Evolutionary conservation across 352 stramenopile genomes (phyloP).

Genomic region (Blastocystis sp.): DNA sequence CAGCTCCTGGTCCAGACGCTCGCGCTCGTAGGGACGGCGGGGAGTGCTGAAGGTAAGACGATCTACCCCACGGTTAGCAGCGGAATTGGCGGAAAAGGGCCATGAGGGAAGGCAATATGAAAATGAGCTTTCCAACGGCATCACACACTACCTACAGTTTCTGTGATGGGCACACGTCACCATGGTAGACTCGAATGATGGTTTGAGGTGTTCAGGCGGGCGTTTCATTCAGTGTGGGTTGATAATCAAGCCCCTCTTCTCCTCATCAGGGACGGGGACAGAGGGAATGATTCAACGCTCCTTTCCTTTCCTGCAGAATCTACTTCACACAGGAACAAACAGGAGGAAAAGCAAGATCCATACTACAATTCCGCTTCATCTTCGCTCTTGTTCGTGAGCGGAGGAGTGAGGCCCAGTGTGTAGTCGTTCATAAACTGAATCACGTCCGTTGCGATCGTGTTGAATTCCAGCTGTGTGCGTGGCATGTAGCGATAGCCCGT

Average conservation of each 20-base stretch:
- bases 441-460: conserved; percentile 7
- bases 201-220: background rate
- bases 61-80: background rate
- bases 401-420: conserved; percentile 28
- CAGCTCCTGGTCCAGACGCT: no score
- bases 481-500: conserved; percentile 49
- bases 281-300: no score
- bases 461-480: background rate
- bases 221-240: conserved; percentile 52
- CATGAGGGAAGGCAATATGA: background rate
- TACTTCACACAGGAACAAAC: conserved; percentile 24
- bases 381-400: background rate
- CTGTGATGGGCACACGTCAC: conserved; percentile 68
- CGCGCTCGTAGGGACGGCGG: background rate
- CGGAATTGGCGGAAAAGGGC: background rate
- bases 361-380: conserved; percentile 45
- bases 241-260: conserved; percentile 7
- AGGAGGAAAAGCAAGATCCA: background rate
- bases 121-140: background rate
- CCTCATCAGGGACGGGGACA: background rate
- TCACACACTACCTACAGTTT: conserved; percentile 43
- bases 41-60: background rate
- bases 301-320: no score
- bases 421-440: conserved; percentile 62
- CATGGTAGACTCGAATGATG: conserved; percentile 60